Percentiles rank a stretch among this genome's conserved stretches.
phyloP scores from a whole-genome alignment of 768 basidiomycete species.

The Leccinum rimulosum region DNA sequence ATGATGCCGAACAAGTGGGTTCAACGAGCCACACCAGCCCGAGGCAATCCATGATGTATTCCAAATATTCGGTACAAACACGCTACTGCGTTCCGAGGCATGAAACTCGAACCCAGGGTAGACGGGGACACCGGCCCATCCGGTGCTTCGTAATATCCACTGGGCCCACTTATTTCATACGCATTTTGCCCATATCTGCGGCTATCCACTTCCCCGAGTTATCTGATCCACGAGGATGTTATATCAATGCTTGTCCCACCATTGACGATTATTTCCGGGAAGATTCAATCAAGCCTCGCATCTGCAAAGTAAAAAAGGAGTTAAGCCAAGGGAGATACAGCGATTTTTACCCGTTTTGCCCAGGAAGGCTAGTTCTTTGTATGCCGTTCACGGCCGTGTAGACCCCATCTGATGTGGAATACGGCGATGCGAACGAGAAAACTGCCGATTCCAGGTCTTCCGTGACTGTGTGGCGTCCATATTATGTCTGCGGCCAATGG shows the following conservation, averaged over 20 bases:
- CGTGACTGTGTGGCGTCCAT: conserved; percentile 7
- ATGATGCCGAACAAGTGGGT: conserved; percentile 17
- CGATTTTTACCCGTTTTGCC: conserved; percentile 38
- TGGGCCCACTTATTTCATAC: conserved; percentile 16
- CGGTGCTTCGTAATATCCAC: conserved; percentile 27
- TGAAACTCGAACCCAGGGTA: conserved; percentile 48
- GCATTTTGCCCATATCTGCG: conserved; percentile 33
- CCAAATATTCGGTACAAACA: conserved; percentile 36
- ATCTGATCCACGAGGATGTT: conserved; percentile 39
- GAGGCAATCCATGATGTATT: conserved; percentile 45
- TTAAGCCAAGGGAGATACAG: conserved; percentile 51
- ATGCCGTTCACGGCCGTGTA: conserved; percentile 24
- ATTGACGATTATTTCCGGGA: conserved; percentile 33
- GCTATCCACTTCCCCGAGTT: conserved; percentile 23
- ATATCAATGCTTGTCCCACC: conserved; percentile 23
- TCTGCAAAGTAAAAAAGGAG: conserved; percentile 27
- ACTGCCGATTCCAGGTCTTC: conserved; percentile 15
- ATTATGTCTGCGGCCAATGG: conserved; percentile 11
- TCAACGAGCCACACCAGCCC: conserved; percentile 23
- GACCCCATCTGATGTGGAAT: conserved; percentile 27
- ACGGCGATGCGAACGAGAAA: conserved; percentile 2
- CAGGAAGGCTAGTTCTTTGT: conserved; percentile 42
- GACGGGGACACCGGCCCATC: conserved; percentile 35
- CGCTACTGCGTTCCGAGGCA: conserved; percentile 48
- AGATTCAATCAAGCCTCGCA: conserved; percentile 32